Base-by-base conservation (phyloP, 257 asterid genomes). In the Nemophila menziesii region DNA sequence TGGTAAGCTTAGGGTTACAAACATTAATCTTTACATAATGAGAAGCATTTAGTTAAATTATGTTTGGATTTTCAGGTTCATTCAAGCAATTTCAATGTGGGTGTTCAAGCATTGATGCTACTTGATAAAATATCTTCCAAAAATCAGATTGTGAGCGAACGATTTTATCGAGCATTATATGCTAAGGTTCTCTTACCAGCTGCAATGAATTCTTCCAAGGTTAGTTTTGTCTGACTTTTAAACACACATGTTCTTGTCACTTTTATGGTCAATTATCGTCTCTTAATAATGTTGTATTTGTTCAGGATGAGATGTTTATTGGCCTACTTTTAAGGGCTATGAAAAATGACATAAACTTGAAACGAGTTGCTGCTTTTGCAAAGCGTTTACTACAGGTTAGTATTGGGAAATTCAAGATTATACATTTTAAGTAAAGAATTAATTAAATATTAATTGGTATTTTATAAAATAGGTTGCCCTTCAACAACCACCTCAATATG, bases 191-290 rank as follows among this genome's bases (percentile, higher is more conserved):
- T 90, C 52, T 80, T 77, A 48, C 96, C 96, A 21, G 82, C 96
- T 61, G 92, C 98, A 1, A 90, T 90, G 87, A 77, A 73, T 71
- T 90, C 98, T 57, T 90, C 98, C 36, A 90, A 90, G 90, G 98
- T 78, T 52, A 44, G 12, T 2, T 10, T 29, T 29, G 36, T 13
- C 36, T 2, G 5, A 7, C 36, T 29, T 29, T 57, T 48, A 27
- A 20, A 46, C 23, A 48, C 40, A 20, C 52, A 29, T 5, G 36
- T 29, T 29, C 12, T 1, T 29, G 12, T 39, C 47, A 22, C 24
- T 21, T 8, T 39, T 22, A 3, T 20, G 9, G 1, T 2, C 36
- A 7, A n/a, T n/a, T 53, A 13, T 46, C 57, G 10, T 16, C 23
- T 21, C 24, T 21, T 36, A 9, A 46, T 51, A 43, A 62, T 22